Conservation (phyloP, 139 green algal genomes). For the Tetradesmus obliquus region DNA sequence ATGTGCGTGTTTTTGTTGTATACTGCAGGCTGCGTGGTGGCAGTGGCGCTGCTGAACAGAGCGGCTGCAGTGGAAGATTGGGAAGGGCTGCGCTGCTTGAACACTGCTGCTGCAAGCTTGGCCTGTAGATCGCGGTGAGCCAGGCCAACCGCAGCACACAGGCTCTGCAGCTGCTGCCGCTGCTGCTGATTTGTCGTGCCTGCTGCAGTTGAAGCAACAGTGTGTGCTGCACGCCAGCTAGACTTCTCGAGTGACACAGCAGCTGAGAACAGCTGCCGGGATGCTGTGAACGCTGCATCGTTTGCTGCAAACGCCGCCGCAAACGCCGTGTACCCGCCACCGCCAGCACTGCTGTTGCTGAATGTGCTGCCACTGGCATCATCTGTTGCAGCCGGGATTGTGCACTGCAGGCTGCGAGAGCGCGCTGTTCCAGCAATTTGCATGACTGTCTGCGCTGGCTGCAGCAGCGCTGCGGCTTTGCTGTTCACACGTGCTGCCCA, state of each 20-base stretch:
- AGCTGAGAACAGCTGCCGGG: background rate
- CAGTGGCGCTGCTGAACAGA: background rate
- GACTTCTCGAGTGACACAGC: background rate
- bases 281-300: background rate
- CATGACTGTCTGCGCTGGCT: background rate
- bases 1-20: background rate
- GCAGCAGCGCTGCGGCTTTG: background rate
- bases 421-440: background rate
- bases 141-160: background rate
- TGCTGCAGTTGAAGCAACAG: background rate
- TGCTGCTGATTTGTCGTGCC: background rate
- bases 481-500: background rate
- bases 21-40: background rate
- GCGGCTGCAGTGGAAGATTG: background rate
- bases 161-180: background rate
- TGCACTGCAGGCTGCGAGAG: conserved; percentile 20
- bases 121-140: background rate
- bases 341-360: background rate
- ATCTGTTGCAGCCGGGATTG: background rate
- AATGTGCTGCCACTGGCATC: background rate
- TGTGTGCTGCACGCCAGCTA: background rate
- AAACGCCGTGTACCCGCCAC: too few relatives aligned
- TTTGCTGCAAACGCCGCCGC: background rate
- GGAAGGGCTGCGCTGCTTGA: background rate
- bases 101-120: conserved; percentile 11